These are phyloP conservation scores for Cercospora sesami DNA, from an alignment of 2,329 filamentous ascomycete genomes.

Conservation along the genomic window DNA sequence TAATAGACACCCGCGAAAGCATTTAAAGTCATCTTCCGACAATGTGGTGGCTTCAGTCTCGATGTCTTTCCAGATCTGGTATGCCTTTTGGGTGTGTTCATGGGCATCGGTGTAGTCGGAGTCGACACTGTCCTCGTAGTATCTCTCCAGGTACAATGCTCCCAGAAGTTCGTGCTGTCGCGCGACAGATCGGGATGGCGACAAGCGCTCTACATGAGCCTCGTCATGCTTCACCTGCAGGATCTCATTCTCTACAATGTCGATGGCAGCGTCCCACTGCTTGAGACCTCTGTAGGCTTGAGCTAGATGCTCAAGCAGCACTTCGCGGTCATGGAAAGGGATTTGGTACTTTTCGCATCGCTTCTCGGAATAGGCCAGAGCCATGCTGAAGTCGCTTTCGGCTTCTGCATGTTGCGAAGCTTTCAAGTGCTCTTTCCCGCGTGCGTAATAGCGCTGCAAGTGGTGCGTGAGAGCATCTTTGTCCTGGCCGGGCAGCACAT, in stretches of 20 bases:
- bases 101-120: background rate
- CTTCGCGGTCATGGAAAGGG: background rate
- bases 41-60: background rate
- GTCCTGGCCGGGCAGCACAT: background rate
- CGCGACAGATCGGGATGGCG: background rate
- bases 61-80: background rate
- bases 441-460: background rate
- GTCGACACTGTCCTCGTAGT: background rate
- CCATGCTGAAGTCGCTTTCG: background rate
- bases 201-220: background rate
- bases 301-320: constrained; percentile 2
- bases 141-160: background rate
- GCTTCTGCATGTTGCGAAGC: background rate
- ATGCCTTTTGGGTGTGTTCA: background rate
- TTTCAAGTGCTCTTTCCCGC: background rate
- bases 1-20: background rate
- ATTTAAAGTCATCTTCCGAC: constrained; percentile 6
- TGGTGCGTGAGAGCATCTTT: background rate
- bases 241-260: background rate
- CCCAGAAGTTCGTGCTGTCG: background rate
- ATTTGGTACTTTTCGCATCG: background rate
- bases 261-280: background rate
- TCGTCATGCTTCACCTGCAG: background rate
- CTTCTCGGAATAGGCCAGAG: constrained; percentile 5
- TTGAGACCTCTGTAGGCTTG: background rate